Base-by-base conservation (phyloP, 805 yeast species). In the Lipomyces orientalis region DNA sequence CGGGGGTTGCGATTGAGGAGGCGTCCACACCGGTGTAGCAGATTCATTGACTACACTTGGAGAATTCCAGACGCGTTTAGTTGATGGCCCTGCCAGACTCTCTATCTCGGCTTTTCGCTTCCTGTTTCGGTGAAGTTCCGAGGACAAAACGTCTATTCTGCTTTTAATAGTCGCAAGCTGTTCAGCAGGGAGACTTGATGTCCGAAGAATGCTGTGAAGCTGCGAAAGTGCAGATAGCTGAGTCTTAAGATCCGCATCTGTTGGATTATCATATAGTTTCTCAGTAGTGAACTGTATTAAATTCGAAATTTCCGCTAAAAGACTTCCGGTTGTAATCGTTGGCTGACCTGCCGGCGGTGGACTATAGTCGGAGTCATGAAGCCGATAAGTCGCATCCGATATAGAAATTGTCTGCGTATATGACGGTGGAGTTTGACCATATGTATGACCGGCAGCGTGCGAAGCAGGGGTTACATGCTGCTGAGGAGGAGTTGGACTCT, bases 191-290 rank as follows among this genome's bases (percentile, higher is more conserved):
- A 70, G 67, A 9, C 58, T 33, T 12, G 74, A 64, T 2, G 62
- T 68, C 22, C 57, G 46, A 1, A 71, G 72, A 39, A 72, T 68
- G 34, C 58, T 34, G 33, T 58, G 56, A 12, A 71, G 75, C 25
- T 69, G 43, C 8, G 69, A 49, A 8, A 77, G 66, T 22, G 73
- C 71, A 19, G 65, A 35, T 33, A 63, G 51, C 55, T 61, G 54
- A 73, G 75, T 64, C 78, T 73, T 68, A 75, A 77, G 59, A 76
- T 65, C 33, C 74, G 66, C 39, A 9, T 71, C 62, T 3, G 35
- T 16, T 22, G 63, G 71, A 55, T 57, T 56, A 10, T 60, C 55
- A 19, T 35, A 61, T 12, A 69, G 33, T 34, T 64, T 58, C 29
- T 60, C 67, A 16, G 49, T 52, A 2, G 70, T 62, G 25, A 66